Percentiles rank a stretch among this genome's conserved stretches.
Evolutionary conservation across 306 rosid genomes (phyloP).

Genomic region (Malus orientalis): DNA sequence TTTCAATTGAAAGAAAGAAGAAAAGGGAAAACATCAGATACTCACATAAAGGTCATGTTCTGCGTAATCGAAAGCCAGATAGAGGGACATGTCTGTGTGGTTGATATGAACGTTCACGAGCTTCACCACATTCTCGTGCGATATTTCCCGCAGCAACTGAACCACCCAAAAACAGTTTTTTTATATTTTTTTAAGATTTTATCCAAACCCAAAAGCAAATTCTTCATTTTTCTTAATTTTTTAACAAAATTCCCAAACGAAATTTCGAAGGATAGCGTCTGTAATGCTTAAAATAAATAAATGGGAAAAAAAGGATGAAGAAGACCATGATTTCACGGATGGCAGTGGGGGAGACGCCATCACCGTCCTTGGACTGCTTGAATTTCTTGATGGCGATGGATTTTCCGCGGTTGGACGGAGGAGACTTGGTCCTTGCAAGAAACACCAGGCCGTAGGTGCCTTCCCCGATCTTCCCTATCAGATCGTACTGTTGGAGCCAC

Average conservation of each 20-base stretch:
- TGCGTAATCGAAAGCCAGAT: constrained; percentile 90
- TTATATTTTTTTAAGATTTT: too few relatives aligned
- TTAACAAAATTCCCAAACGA: background rate
- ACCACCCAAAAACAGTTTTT: constrained; percentile 9
- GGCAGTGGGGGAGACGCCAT: constrained; percentile 96
- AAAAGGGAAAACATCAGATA: background rate
- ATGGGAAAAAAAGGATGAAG: background rate
- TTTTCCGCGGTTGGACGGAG: constrained; percentile 57
- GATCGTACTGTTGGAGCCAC: constrained; percentile 95
- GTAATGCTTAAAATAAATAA: background rate
- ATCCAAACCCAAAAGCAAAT: background rate
- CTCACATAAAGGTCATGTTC: constrained; percentile 97
- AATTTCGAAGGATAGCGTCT: background rate
- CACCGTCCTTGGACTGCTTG: constrained; percentile 93
- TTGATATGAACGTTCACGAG: constrained; percentile 94
- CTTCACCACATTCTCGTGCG: constrained; percentile 91
- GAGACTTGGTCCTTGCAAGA: constrained; percentile 65
- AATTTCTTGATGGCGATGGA: constrained; percentile 93
- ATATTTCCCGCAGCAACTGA: constrained; percentile 86
- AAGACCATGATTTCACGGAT: constrained; percentile 95
- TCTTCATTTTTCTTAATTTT: background rate
- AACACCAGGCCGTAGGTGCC: constrained; percentile 94
- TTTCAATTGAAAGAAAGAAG: background rate
- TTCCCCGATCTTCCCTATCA: constrained; percentile 89
- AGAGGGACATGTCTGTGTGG: constrained; percentile 87